Conservation (phyloP, 2,329 filamentous ascomycete species). For the Elsinoe australis region DNA sequence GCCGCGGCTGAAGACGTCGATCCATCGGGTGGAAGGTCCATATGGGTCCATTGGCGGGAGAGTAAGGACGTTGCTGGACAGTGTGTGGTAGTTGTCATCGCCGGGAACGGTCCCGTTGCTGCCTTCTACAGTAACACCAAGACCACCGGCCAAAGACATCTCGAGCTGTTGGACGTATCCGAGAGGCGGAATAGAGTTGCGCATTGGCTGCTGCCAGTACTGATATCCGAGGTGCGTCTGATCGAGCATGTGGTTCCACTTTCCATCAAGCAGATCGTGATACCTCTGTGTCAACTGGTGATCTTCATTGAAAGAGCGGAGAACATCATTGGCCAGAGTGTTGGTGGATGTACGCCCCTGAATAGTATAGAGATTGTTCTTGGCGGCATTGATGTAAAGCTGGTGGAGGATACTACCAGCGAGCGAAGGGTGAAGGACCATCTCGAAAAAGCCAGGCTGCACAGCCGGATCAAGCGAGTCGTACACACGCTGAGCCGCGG, state of each 20-base stretch:
- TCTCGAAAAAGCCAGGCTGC: conserved; percentile 55
- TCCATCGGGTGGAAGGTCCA: conserved; percentile 44
- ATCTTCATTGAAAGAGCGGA: conserved; percentile 45
- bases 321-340: conserved; percentile 43
- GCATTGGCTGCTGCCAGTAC: conserved; percentile 58
- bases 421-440: conserved; percentile 53
- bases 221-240: conserved; percentile 42
- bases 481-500: conserved; percentile 50
- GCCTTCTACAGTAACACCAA: conserved; percentile 58
- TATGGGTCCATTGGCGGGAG: conserved; percentile 54
- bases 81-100: conserved; percentile 53
- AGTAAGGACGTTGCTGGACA: conserved; percentile 47
- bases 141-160: conserved; percentile 52
- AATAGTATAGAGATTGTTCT: conserved; percentile 48
- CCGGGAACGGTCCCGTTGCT: conserved; percentile 60
- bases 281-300: conserved; percentile 50
- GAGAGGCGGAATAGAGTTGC: conserved; percentile 57
- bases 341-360: conserved; percentile 54
- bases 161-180: conserved; percentile 53
- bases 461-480: conserved; percentile 44
- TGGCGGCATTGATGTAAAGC: conserved; percentile 44
- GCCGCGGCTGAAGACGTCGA: conserved; percentile 57
- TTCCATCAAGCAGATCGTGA: conserved; percentile 52
- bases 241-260: conserved; percentile 57
- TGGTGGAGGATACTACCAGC: conserved; percentile 51